Evolutionary conservation across 2,329 filamentous ascomycete species (phyloP).

Genomic region (Penicillium sp.): DNA sequence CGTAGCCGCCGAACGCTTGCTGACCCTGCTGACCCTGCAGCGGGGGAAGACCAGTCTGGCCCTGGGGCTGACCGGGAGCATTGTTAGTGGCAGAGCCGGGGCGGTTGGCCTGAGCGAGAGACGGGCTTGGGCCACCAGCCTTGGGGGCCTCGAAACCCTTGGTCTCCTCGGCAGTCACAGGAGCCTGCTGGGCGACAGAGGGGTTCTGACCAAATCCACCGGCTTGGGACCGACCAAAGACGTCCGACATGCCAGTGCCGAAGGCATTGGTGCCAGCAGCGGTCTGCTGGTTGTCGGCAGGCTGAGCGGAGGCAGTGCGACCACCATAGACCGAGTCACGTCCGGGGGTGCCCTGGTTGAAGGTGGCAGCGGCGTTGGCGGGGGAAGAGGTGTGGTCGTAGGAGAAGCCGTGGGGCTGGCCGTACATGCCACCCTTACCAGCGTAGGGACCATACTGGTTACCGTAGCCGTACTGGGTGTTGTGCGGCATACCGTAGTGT

Average conservation of each 20-base stretch:
- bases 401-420: slow-evolving; percentile 62
- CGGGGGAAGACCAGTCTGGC: slow-evolving; percentile 54
- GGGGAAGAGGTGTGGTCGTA: slow-evolving; percentile 67
- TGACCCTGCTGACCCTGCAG: slow-evolving; percentile 56
- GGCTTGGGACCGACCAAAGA: slow-evolving; percentile 59
- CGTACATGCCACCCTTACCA: slow-evolving; percentile 62
- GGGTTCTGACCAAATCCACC: slow-evolving; percentile 56
- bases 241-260: slow-evolving; percentile 55
- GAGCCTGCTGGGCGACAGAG: slow-evolving; percentile 51
- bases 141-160: slow-evolving; percentile 61
- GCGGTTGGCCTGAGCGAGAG: slow-evolving; percentile 62
- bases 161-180: slow-evolving; percentile 52
- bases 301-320: slow-evolving; percentile 58
- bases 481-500: slow-evolving; percentile 40
- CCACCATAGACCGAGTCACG: slow-evolving; percentile 62
- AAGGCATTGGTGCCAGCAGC: slow-evolving; percentile 52
- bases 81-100: slow-evolving; percentile 64
- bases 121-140: slow-evolving; percentile 59
- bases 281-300: slow-evolving; percentile 56
- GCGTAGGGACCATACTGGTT: slow-evolving; percentile 54
- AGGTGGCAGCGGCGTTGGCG: slow-evolving; percentile 55
- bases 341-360: slow-evolving; percentile 43
- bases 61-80: slow-evolving; percentile 51
- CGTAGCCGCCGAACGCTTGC: slow-evolving; percentile 59
- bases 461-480: slow-evolving; percentile 55